Percentiles rank a stretch among this genome's conserved stretches.
Evolutionary conservation across 805 yeast genomes (phyloP).

Genomic region (Yarrowia hollandica): DNA sequence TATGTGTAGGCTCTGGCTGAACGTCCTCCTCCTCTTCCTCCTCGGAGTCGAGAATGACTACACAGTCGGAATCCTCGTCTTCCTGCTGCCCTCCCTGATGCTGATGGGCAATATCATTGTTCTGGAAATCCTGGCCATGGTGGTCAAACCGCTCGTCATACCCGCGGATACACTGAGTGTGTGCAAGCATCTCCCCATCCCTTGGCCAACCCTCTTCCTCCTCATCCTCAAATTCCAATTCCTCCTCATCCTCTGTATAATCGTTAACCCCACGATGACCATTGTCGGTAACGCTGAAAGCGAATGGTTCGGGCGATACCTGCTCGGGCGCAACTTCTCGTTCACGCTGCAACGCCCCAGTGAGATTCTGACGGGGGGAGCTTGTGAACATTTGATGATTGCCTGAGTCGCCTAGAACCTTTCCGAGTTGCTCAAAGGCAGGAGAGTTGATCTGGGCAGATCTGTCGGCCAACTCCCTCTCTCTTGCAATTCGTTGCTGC

Average conservation of each 20-base stretch:
- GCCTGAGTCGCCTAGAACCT: neutral
- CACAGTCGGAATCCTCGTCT: neutral
- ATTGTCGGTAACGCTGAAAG: conserved; percentile 1
- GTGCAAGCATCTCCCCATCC: neutral
- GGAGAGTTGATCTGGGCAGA: conserved; percentile 5
- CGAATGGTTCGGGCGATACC: neutral
- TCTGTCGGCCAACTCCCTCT: conserved; percentile 17
- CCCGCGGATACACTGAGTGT: neutral
- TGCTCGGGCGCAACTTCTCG: neutral
- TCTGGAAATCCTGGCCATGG: no score
- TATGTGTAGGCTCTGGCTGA: neutral
- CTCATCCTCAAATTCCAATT: neutral
- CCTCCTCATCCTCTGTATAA: neutral
- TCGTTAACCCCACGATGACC: neutral
- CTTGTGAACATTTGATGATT: neutral
- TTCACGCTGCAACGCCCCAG: conserved; percentile 5
- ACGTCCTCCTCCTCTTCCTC: conserved; percentile 4
- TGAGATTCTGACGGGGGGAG: conserved; percentile 6
- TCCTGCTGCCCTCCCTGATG: neutral
- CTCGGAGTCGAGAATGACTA: conserved; percentile 8
- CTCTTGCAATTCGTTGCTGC: conserved; percentile 20
- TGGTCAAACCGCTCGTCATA: no score
- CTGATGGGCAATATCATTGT: neutral
- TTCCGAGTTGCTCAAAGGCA: conserved; percentile 31
- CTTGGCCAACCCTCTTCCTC: neutral